phyloP scores from a whole-genome alignment of 495 filamentous ascomycete species.

The Bryoglossum gracile region DNA sequence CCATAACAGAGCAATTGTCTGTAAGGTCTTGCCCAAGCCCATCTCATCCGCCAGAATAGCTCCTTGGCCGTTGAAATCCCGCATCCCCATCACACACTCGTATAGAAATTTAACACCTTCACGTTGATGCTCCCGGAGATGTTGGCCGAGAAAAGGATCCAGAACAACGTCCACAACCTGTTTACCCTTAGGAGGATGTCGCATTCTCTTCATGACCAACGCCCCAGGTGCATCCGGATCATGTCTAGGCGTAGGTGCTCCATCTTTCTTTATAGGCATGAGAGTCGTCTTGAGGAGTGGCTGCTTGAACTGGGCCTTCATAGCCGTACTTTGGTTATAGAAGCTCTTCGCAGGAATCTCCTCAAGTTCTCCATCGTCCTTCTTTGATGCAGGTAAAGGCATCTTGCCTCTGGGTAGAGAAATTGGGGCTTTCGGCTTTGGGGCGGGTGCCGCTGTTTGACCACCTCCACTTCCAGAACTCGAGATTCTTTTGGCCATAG shows the following conservation, averaged over 20 bases:
- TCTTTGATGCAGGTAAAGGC: conserved; percentile 1
- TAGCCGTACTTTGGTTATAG: conserved; percentile 19
- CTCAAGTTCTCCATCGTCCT: neutral
- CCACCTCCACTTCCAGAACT: conserved; percentile 9
- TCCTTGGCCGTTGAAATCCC: conserved; percentile 61
- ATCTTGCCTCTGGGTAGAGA: conserved; percentile 10
- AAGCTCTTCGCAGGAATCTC: conserved; percentile 23
- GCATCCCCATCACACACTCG: conserved; percentile 79
- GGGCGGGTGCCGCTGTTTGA: neutral
- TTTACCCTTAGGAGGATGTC: conserved; percentile 51
- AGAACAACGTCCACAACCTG: conserved; percentile 74
- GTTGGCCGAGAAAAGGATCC: conserved; percentile 60
- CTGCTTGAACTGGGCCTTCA: conserved; percentile 43
- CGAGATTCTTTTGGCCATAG: conserved; percentile 12
- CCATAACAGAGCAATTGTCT: conserved; percentile 74
- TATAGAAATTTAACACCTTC: conserved; percentile 75
- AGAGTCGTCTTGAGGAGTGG: conserved; percentile 52
- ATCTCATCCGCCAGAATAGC: conserved; percentile 79
- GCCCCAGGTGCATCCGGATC: conserved; percentile 54
- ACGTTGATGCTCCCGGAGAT: conserved; percentile 67
- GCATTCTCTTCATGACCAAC: conserved; percentile 63
- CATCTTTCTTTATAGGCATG: conserved; percentile 35
- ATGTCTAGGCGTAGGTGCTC: conserved; percentile 54
- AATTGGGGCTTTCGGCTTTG: conserved; percentile 3
- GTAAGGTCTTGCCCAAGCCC: conserved; percentile 74